phyloP scores from a whole-genome alignment of 192 early-diverging fungal species.

The Chytriomyces confervae region DNA sequence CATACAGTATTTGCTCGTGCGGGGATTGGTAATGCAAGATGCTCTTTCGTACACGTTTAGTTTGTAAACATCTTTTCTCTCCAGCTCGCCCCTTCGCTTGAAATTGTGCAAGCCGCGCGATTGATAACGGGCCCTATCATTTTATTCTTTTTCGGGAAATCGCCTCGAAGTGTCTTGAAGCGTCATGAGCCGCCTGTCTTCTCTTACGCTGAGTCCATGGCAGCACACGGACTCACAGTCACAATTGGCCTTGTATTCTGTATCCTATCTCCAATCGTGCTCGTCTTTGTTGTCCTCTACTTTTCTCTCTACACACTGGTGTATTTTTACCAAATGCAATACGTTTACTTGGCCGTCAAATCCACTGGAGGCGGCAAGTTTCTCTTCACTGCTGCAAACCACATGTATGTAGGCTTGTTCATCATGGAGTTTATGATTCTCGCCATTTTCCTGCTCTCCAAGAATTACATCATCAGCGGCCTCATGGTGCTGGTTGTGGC shows the following conservation, averaged over 20 bases:
- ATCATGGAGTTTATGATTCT: slow-evolving; percentile 72
- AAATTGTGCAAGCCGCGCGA: slow-evolving; percentile 71
- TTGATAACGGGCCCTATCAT: slow-evolving; percentile 65
- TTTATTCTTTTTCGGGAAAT: slow-evolving; percentile 64
- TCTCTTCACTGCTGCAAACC: slow-evolving; percentile 42
- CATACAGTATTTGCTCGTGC: slow-evolving; percentile 82
- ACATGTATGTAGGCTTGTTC: slow-evolving; percentile 54
- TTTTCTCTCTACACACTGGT: slow-evolving; percentile 76
- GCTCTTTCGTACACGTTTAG: neutral
- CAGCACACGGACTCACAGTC: slow-evolving; percentile 45
- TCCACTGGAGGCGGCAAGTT: slow-evolving; percentile 49
- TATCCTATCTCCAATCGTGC: slow-evolving; percentile 77
- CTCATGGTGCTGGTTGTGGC: slow-evolving; percentile 50
- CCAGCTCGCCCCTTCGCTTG: slow-evolving; percentile 62
- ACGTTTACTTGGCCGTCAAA: slow-evolving; percentile 52
- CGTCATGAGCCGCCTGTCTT: slow-evolving; percentile 54
- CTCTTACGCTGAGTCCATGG: slow-evolving; percentile 35
- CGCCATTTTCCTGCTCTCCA: slow-evolving; percentile 71
- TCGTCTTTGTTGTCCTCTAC: slow-evolving; percentile 76
- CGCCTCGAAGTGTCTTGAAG: slow-evolving; percentile 69
- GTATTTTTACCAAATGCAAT: slow-evolving; percentile 80
- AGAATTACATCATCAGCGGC: slow-evolving; percentile 50
- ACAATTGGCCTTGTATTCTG: slow-evolving; percentile 76
- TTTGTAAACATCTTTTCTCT: neutral
- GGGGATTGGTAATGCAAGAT: slow-evolving; percentile 49